Evolutionary conservation across 495 filamentous ascomycete genomes (phyloP), one percentile per base, ranked within the genome.

Genomic region (Apodospora peruviana): DNA sequence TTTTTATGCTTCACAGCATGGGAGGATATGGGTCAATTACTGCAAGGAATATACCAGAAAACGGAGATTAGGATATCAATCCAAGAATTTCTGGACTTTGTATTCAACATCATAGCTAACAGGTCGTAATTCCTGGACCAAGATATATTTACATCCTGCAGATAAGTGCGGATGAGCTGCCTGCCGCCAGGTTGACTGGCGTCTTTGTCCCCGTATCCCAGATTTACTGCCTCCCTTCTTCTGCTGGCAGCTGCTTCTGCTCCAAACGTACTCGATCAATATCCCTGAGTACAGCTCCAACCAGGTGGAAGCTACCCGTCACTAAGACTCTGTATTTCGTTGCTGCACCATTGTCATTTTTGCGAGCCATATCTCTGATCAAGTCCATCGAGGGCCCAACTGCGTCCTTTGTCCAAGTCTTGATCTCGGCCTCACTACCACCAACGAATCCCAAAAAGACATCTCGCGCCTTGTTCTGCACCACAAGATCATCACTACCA

Each of bases 251-350:
- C n/a, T n/a, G n/a, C n/a, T n/a, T n/a, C n/a, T n/a, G n/a, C n/a
- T n/a, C n/a, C n/a, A n/a, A n/a, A n/a, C n/a, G n/a, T n/a, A n/a
- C n/a, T n/a, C 16, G 57, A 60, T 90, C 88, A 43, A 97, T 69
- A 4, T 85, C 81, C 63, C 86, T 85, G 23, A 96, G 66, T 49
- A 90, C 72, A 0, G 86, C 85, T 3, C 91, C 90, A 1, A 95
- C 88, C 8, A 97, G 75, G 71, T 96, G 88, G 50, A 96, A 74
- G 62, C 90, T 95, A 5, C 91, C 91, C 17, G 91, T 96, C 24
- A 89, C 73, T 18, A 88, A 62, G 2, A 80, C 61, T n/a, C n/a
- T n/a, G n/a, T n/a, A n/a, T n/a, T n/a, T n/a, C n/a, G n/a, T n/a
- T n/a, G n/a, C n/a, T n/a, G n/a, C n/a, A n/a, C n/a, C n/a, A n/a